A percentile compares a stretch with the other conserved stretches of the same genome.
Conservation (phyloP, 164 flowering plant genomes). For the Pachysandra terminalis region DNA sequence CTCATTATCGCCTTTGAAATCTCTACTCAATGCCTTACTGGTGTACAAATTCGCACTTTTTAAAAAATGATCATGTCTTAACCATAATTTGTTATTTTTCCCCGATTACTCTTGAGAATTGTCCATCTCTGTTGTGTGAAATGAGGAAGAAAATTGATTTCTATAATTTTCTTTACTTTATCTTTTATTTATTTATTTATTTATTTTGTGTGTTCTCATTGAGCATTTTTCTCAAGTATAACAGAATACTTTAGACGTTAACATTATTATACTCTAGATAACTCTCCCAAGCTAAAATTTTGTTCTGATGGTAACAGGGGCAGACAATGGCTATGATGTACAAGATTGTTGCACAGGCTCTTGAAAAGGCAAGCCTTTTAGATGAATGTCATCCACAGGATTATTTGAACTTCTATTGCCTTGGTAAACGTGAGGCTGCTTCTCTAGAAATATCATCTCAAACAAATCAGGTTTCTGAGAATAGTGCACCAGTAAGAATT, state of each 20-base stretch:
- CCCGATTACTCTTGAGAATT: too few species aligned
- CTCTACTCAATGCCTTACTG: too few species aligned
- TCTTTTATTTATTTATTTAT: too few species aligned
- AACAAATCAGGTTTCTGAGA: conserved; percentile 28
- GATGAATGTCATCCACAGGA: conserved; percentile 50
- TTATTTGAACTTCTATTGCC: conserved; percentile 64
- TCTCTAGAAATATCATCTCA: conserved; percentile 20
- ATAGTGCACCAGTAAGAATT: conserved; percentile 31
- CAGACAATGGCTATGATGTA: conserved; percentile 85
- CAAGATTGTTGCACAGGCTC: conserved; percentile 39
- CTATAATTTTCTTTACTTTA: too few species aligned
- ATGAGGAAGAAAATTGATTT: too few species aligned
- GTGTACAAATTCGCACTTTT: too few species aligned
- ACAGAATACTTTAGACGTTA: not conserved
- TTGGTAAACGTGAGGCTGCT: conserved; percentile 52
- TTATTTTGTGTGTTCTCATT: too few species aligned
- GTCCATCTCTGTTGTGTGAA: too few species aligned
- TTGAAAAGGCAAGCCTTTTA: conserved; percentile 42
- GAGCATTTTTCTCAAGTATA: too few species aligned
- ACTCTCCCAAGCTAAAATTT: not conserved
- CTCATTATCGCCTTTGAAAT: too few species aligned
- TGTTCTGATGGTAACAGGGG: conserved; percentile 27
- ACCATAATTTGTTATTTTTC: too few species aligned
- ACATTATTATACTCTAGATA: not conserved
- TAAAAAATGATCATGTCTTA: too few species aligned